These are phyloP conservation scores for Carex kokanica DNA, from an alignment of 176 grass and related monocot genomes.

Conservation along the genomic window DNA sequence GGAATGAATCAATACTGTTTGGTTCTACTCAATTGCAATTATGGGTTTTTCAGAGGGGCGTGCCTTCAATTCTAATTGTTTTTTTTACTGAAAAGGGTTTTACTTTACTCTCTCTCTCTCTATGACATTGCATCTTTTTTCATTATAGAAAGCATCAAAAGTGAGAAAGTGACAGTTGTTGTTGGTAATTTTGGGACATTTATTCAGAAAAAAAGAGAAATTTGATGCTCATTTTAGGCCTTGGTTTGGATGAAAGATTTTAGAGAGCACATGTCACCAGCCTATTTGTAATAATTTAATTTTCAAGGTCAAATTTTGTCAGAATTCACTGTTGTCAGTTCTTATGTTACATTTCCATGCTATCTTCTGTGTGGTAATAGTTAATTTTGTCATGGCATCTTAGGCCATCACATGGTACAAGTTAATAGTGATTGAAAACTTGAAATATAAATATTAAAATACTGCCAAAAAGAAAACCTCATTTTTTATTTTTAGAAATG, in stretches of 20 bases:
- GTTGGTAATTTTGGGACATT: conserved; percentile 18
- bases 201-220: conserved; percentile 27
- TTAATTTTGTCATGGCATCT: no score
- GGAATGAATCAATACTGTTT: background rate
- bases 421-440: no score
- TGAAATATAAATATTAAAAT: no score
- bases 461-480: no score
- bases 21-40: conserved; percentile 28
- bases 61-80: conserved; percentile 11
- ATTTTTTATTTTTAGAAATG: no score
- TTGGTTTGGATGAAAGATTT: conserved; percentile 7
- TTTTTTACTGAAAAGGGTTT: conserved; percentile 2
- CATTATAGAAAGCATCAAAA: conserved; percentile 32
- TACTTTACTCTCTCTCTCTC: conserved; percentile 3
- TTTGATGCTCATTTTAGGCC: background rate
- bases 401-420: no score
- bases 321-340: background rate
- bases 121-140: background rate
- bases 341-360: background rate
- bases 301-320: conserved; percentile 1
- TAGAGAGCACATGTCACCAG: background rate
- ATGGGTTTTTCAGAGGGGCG: conserved; percentile 21
- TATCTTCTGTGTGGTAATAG: background rate
- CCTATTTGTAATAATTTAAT: background rate
- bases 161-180: conserved; percentile 15